Percentiles rank a stretch among this genome's conserved stretches.
These are phyloP conservation scores for Trypanosoma vivax DNA, from an alignment of 208 protist genomes.

Conservation along the genomic window DNA sequence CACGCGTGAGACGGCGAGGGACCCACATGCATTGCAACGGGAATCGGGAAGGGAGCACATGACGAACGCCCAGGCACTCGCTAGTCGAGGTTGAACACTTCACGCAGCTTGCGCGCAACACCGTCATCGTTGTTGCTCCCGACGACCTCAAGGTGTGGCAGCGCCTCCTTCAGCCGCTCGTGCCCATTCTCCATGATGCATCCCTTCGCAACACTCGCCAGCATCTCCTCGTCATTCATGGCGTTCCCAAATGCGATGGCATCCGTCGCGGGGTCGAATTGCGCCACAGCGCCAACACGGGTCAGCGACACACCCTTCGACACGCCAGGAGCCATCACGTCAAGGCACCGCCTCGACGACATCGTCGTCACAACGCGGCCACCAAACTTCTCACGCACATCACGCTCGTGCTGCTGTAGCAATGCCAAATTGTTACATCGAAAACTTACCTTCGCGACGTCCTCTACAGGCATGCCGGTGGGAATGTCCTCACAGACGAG, in stretches of 20 bases:
- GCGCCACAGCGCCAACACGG: constrained; percentile 39
- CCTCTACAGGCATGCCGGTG: constrained; percentile 32
- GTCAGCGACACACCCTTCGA: constrained; percentile 58
- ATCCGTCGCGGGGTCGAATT: constrained; percentile 31
- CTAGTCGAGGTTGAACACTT: constrained; percentile 35
- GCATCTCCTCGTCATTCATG: constrained; percentile 65
- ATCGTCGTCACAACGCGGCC: constrained; percentile 41
- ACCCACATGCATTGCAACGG: no score
- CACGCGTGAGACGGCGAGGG: no score
- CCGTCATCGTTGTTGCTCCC: constrained; percentile 56
- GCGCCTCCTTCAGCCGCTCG: constrained; percentile 33
- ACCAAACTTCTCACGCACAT: constrained; percentile 30
- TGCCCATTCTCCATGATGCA: constrained; percentile 68
- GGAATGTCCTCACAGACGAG: constrained; percentile 42
- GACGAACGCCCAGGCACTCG: neutral
- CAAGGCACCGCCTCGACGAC: constrained; percentile 53
- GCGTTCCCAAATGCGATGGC: constrained; percentile 69
- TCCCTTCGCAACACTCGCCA: constrained; percentile 47
- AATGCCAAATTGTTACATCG: constrained; percentile 29
- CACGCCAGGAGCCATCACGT: constrained; percentile 42
- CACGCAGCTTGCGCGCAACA: constrained; percentile 49
- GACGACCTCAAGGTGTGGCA: constrained; percentile 61
- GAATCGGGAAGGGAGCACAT: no score
- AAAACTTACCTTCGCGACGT: constrained; percentile 66
- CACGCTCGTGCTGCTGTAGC: constrained; percentile 32